Percentiles rank a stretch among this genome's conserved stretches.
These are phyloP conservation scores for Lactuca saligna DNA, from an alignment of 129 eudicot genomes.

Conservation along the genomic window DNA sequence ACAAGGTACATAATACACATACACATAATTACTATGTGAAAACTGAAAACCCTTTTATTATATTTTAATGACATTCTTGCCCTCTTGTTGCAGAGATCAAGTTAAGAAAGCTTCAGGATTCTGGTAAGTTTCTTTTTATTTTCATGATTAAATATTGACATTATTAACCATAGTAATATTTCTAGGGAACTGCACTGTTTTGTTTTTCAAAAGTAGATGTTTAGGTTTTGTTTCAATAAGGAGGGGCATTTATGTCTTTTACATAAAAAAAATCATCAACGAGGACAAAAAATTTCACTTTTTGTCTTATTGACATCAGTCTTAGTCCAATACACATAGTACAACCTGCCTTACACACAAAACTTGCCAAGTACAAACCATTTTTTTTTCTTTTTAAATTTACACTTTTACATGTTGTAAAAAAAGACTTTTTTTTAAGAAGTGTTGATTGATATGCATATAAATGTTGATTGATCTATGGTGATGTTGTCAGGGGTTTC, in stretches of 20 bases:
- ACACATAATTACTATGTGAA: background rate
- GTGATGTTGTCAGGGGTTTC: conserved; percentile 55
- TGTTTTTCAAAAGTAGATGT: background rate
- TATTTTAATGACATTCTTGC: conserved; percentile 14
- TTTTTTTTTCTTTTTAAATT: background rate
- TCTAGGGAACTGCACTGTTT: background rate
- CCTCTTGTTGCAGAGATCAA: conserved; percentile 51
- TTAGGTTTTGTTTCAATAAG: background rate
- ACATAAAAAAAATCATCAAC: too few relatives aligned
- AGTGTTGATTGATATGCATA: background rate
- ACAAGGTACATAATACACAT: conserved; percentile 53
- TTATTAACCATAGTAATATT: background rate
- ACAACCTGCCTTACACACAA: too few relatives aligned
- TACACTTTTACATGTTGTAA: too few relatives aligned
- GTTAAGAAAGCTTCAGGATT: conserved; percentile 60
- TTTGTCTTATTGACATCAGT: too few relatives aligned
- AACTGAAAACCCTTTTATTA: background rate
- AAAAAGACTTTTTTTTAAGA: background rate
- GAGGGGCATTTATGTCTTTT: too few relatives aligned
- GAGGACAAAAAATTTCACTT: too few relatives aligned
- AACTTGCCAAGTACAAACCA: background rate
- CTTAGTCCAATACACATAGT: too few relatives aligned
- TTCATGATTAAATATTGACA: conserved; percentile 6
- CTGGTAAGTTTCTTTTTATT: conserved; percentile 53
- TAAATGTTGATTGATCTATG: background rate